Base-by-base conservation (phyloP, 2,329 filamentous ascomycete genomes). In the Zymoseptoria brevis region DNA sequence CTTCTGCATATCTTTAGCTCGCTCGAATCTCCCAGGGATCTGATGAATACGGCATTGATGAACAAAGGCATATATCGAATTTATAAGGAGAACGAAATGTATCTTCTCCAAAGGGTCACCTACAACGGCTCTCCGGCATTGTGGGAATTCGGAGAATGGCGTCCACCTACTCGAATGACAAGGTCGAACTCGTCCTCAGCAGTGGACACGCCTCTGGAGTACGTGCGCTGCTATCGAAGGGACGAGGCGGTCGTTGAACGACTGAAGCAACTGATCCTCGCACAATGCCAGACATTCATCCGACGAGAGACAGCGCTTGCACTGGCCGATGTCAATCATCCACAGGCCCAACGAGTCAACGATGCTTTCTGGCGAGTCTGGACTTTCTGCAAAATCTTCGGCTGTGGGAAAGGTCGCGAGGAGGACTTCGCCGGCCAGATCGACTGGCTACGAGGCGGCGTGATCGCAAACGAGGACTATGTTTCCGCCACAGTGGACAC, bases 381-480 rank as follows among this genome's bases (percentile, higher is more conserved):
- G 83, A 84, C 80, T 0, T 87, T 87, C 71, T 86, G 83, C 70
- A 79, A 79, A 57, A 80, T 86, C 30, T 87, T 87, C 56, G 84
- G 84, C 1, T 79, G 76, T 54, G 77, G 77, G 0, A 85, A 83
- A 64, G 77, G 77, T 4, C 77, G 83, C 13, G 82, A 85, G 64
- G 79, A 83, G 29, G 83, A 86, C 60, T 74, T 85, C 35, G 75
- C 79, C 41, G 82, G 79, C 3, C 83, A 87, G 68, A 77, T 83
- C 64, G 83, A 86, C 65, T 87, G 84, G 84, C 73, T 87, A 9
- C 80, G 79, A 59, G 84, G 83, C 35, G 83, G 83, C 2, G 59
- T 72, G 4, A 69, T 82, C 50, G 81, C 81, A 2, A 75, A 78
- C 58, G 74, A 79, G 57, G 74, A 78, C 56, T 75, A 70, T 53